Conservation (phyloP, 371 early-diverging fungal genomes). For the Actinomortierella wolfii region DNA sequence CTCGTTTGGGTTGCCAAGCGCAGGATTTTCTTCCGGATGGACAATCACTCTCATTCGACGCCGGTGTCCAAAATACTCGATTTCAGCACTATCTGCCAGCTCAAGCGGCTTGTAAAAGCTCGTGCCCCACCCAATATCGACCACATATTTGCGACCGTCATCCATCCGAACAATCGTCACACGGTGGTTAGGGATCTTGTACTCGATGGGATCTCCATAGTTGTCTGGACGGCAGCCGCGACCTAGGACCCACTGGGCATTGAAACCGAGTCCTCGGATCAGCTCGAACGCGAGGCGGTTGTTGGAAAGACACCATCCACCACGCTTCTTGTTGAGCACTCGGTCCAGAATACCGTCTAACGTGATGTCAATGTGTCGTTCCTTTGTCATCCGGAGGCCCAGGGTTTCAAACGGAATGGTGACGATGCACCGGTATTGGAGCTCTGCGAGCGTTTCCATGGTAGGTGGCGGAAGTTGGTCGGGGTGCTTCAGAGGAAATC, state of each 20-base stretch:
- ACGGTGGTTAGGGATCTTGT: conserved; percentile 9
- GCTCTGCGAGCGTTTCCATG: conserved; percentile 15
- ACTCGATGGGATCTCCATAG: conserved; percentile 5
- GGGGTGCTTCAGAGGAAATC: conserved; percentile 20
- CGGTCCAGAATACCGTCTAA: conserved; percentile 24
- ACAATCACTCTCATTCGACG: conserved; percentile 10
- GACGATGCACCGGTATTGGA: conserved; percentile 17
- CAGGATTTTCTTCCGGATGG: conserved; percentile 9
- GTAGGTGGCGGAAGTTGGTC: conserved; percentile 20
- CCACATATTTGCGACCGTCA: conserved; percentile 14
- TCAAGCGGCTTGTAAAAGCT: conserved; percentile 9
- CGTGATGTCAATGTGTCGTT: conserved; percentile 17
- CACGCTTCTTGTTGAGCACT: conserved; percentile 17
- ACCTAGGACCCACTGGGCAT: conserved; percentile 12
- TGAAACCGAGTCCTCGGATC: conserved; percentile 14
- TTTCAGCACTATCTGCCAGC: conserved; percentile 8
- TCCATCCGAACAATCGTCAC: conserved; percentile 8
- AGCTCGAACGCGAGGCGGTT: conserved; percentile 16
- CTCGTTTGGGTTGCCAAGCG: conserved; percentile 8
- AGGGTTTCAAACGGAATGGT: conserved; percentile 31
- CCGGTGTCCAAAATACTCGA: conserved; percentile 22
- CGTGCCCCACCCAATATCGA: conserved; percentile 22
- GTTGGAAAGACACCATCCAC: conserved; percentile 31
- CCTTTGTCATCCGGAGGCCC: conserved; percentile 13
- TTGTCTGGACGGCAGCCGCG: conserved; percentile 15